Conservation (phyloP, 2,329 filamentous ascomycete genomes). For the Colletotrichum camelliae region DNA sequence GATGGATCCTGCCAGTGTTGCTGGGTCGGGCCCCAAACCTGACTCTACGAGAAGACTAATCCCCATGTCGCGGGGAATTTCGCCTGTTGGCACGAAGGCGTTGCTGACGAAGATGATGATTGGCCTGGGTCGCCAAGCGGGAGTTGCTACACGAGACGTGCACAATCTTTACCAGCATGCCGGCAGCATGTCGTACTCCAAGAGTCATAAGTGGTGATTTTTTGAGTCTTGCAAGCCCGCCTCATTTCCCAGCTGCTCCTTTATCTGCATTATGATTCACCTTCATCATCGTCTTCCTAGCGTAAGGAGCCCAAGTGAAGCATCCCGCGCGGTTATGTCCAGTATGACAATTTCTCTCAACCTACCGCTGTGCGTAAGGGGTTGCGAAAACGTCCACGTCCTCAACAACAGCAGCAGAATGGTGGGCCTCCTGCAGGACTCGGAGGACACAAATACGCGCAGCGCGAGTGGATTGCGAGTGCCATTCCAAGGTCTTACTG, state of each 20-base stretch:
- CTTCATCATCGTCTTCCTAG: neutral
- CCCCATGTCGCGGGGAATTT: neutral
- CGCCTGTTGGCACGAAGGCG: neutral
- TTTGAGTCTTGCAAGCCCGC: neutral
- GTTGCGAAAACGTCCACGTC: slow-evolving; percentile 5
- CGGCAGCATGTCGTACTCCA: neutral
- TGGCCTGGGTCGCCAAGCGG: too few relatives aligned
- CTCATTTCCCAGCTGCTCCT: neutral
- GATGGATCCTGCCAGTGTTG: neutral
- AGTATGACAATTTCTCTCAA: neutral
- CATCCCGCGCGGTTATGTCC: neutral
- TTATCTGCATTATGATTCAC: neutral
- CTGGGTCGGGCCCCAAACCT: neutral
- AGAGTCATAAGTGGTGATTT: neutral
- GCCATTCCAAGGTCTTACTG: neutral
- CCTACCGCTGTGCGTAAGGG: neutral
- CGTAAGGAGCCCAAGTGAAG: neutral
- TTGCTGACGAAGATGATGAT: too few relatives aligned
- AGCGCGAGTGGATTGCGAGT: slow-evolving; percentile 1
- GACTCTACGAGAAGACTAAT: neutral
- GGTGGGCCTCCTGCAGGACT: slow-evolving; percentile 16
- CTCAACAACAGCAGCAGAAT: neutral
- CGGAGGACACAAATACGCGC: neutral
- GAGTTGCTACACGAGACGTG: too few relatives aligned
- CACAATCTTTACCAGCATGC: neutral